These are phyloP conservation scores for Penicillium sp. DNA, from an alignment of 2,329 filamentous ascomycete species.

Conservation along the genomic window DNA sequence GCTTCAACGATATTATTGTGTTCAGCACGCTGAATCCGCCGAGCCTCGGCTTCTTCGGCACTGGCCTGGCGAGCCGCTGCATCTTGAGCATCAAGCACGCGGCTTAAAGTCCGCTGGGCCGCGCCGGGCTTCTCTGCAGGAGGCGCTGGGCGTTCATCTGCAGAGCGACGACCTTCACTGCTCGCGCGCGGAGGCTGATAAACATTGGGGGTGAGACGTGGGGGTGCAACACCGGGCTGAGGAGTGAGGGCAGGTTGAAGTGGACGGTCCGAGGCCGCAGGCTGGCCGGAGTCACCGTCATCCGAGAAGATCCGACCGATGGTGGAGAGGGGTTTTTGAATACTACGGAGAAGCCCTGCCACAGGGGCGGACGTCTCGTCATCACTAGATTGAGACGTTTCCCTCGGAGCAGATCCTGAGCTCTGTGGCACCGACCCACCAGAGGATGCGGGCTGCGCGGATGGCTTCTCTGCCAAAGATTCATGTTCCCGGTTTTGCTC, in stretches of 20 bases:
- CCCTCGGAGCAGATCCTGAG: slow-evolving; percentile 41
- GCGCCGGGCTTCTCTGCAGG: slow-evolving; percentile 4
- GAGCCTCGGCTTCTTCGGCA: slow-evolving; percentile 80
- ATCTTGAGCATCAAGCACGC: slow-evolving; percentile 67
- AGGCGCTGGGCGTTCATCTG: slow-evolving; percentile 19
- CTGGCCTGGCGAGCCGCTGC: slow-evolving; percentile 85
- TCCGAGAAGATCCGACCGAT: slow-evolving; percentile 94
- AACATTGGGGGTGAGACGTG: slow-evolving; percentile 46
- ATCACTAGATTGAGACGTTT: slow-evolving; percentile 38
- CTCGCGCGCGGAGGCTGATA: slow-evolving; percentile 41
- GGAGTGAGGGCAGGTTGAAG: slow-evolving; percentile 38
- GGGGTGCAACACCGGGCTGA: slow-evolving; percentile 40
- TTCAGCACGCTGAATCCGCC: slow-evolving; percentile 74
- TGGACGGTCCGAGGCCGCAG: slow-evolving; percentile 27
- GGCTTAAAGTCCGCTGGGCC: slow-evolving; percentile 25
- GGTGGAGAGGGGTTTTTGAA: slow-evolving; percentile 82
- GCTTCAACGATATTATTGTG: slow-evolving; percentile 91
- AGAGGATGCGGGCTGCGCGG: slow-evolving; percentile 52
- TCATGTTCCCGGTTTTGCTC: slow-evolving; percentile 69
- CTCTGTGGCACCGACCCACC: slow-evolving; percentile 57
- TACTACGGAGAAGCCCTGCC: slow-evolving; percentile 76
- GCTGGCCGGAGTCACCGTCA: slow-evolving; percentile 37
- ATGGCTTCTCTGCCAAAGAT: slow-evolving; percentile 33
- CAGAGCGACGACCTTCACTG: slow-evolving; percentile 26
- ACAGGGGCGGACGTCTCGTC: slow-evolving; percentile 73